Evolutionary conservation across 331 rosid species (phyloP).

Genomic region (Malus hybrid): DNA sequence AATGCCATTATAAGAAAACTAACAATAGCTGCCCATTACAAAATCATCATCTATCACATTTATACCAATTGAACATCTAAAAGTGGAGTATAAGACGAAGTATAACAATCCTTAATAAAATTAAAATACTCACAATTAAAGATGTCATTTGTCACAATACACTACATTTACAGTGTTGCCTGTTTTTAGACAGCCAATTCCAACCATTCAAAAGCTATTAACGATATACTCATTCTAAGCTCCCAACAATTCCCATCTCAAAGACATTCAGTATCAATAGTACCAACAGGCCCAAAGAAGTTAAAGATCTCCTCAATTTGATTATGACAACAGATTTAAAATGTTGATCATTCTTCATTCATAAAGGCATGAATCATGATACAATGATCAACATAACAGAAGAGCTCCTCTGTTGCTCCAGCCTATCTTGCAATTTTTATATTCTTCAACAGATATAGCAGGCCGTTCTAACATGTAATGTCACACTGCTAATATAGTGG

Average conservation of each 20-base stretch:
- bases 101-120: not conserved
- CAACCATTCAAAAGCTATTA: not conserved
- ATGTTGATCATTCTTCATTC: not conserved
- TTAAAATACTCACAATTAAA: not conserved
- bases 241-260: not conserved
- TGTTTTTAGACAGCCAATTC: not conserved
- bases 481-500: not conserved
- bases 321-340: not conserved
- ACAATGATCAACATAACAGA: not conserved
- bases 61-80: not conserved
- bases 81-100: not conserved
- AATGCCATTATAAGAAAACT: not conserved
- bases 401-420: not conserved
- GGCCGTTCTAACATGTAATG: not conserved
- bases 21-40: not conserved
- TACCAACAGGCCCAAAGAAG: not conserved
- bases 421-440: not conserved
- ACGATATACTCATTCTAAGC: not conserved
- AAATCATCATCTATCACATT: not conserved
- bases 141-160: not conserved
- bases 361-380: not conserved
- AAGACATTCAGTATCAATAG: not conserved
- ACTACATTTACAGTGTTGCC: not conserved
- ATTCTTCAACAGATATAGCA: not conserved
- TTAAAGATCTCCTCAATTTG: not conserved